These are phyloP conservation scores for Ustilago cynodontis DNA, from an alignment of 1,284 basidiomycete genomes.

Conservation along the genomic window DNA sequence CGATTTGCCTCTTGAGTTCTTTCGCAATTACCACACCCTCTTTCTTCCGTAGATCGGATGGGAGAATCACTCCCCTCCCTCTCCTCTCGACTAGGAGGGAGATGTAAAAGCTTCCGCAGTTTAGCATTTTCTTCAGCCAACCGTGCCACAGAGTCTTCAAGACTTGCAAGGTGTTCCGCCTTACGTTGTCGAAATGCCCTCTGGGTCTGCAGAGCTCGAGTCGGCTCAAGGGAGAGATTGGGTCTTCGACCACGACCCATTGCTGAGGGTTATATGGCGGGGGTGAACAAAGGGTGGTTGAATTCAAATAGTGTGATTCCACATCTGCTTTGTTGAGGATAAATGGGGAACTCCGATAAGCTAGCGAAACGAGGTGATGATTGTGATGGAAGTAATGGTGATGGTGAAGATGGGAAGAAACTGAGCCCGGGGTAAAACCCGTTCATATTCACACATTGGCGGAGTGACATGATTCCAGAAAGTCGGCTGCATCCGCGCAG, in stretches of 20 bases:
- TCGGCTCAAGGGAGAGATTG: conserved; percentile 54
- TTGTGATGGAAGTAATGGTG: not conserved
- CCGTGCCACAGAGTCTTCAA: conserved; percentile 36
- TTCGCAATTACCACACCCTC: conserved; percentile 20
- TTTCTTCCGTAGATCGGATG: too few species aligned
- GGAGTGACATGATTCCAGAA: too few species aligned
- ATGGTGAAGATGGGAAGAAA: not conserved
- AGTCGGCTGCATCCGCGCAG: too few species aligned
- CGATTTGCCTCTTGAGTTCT: conserved; percentile 22
- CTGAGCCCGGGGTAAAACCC: too few species aligned
- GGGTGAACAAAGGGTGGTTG: too few species aligned
- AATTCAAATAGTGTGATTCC: too few species aligned
- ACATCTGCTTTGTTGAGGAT: too few species aligned
- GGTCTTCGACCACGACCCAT: conserved; percentile 56
- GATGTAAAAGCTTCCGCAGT: conserved; percentile 24
- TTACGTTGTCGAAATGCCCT: conserved; percentile 56
- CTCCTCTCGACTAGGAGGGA: conserved; percentile 1
- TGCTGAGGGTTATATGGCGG: not conserved
- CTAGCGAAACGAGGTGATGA: too few species aligned
- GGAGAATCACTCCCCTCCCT: not conserved
- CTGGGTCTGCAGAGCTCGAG: conserved; percentile 52
- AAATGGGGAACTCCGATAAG: too few species aligned
- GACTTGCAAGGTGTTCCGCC: conserved; percentile 43
- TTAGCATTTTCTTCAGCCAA: conserved; percentile 40
- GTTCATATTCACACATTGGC: too few species aligned